Percentiles rank a stretch among this genome's conserved stretches.
These are phyloP conservation scores for Penicillium polonicum DNA, from an alignment of 2,329 filamentous ascomycete genomes.

Conservation along the genomic window DNA sequence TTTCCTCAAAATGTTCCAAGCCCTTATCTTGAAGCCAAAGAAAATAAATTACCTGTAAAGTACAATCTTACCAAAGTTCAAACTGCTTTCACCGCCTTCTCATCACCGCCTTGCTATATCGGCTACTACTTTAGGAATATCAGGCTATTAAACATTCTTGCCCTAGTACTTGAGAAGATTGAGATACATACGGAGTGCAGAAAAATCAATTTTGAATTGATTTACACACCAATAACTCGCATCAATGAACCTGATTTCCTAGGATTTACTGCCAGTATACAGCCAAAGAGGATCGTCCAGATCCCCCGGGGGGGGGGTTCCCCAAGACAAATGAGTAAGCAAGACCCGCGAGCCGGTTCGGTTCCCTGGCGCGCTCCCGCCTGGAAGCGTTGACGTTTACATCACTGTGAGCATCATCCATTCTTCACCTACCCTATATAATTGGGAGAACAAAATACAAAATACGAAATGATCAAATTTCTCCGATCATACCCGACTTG, in stretches of 20 bases:
- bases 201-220: not conserved
- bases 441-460: not conserved
- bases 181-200: not conserved
- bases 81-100: not conserved
- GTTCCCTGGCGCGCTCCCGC: slow-evolving; percentile 20
- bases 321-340: slow-evolving; percentile 18
- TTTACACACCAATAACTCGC: too few relatives aligned
- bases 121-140: not conserved
- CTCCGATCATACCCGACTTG: not conserved
- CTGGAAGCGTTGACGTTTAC: slow-evolving; percentile 17
- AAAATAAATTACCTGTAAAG: slow-evolving; percentile 6
- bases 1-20: not conserved
- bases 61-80: not conserved
- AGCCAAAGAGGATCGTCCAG: not conserved
- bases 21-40: not conserved
- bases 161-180: not conserved
- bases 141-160: not conserved
- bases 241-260: not conserved
- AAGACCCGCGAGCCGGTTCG: slow-evolving; percentile 5
- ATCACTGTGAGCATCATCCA: slow-evolving; percentile 30
- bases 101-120: not conserved
- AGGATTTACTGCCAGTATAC: not conserved
- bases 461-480: not conserved
- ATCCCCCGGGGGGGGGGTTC: not conserved
- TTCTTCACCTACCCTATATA: slow-evolving; percentile 7